phyloP scores from a whole-genome alignment of 495 filamentous ascomycete species.

The Pseudotulostoma volvatum region DNA sequence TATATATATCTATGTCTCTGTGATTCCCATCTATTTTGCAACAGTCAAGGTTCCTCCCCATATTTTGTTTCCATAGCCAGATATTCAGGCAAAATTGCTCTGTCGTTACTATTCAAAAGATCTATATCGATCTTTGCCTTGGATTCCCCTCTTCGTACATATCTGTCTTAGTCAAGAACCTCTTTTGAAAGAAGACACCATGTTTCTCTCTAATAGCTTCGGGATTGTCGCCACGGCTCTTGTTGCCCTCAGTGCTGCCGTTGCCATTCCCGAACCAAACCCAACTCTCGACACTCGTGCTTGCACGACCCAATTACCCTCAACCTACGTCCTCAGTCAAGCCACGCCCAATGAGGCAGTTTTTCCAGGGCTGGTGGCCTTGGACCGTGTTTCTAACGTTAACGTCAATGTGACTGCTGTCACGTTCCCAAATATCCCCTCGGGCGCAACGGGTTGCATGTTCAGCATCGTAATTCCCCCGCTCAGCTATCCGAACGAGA shows the following conservation, averaged over 20 bases:
- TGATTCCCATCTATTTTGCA: no score
- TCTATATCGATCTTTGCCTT: no score
- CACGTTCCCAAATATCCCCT: slow-evolving; percentile 9
- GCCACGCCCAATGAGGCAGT: slow-evolving; percentile 3
- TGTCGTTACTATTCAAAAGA: no score
- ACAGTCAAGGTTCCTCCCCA: no score
- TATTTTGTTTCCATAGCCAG: no score
- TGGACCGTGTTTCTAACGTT: slow-evolving; percentile 4
- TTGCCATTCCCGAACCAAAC: not conserved
- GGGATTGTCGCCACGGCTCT: not conserved
- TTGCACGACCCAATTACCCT: slow-evolving; percentile 6
- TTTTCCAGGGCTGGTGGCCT: slow-evolving; percentile 3
- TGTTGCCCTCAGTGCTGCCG: not conserved
- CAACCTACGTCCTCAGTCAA: slow-evolving; percentile 7
- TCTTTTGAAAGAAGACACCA: no score
- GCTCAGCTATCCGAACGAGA: slow-evolving; percentile 2
- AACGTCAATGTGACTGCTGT: slow-evolving; percentile 4
- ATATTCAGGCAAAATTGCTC: no score
- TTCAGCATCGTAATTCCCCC: slow-evolving; percentile 6
- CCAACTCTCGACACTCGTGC: slow-evolving; percentile 3
- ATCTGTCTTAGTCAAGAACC: no score
- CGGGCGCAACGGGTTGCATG: slow-evolving; percentile 8
- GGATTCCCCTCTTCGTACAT: no score
- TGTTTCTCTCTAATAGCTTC: not conserved
- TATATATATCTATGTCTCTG: no score